Evolutionary conservation across 2,329 filamentous ascomycete species (phyloP).

Genomic region (Fusarium buxicola): DNA sequence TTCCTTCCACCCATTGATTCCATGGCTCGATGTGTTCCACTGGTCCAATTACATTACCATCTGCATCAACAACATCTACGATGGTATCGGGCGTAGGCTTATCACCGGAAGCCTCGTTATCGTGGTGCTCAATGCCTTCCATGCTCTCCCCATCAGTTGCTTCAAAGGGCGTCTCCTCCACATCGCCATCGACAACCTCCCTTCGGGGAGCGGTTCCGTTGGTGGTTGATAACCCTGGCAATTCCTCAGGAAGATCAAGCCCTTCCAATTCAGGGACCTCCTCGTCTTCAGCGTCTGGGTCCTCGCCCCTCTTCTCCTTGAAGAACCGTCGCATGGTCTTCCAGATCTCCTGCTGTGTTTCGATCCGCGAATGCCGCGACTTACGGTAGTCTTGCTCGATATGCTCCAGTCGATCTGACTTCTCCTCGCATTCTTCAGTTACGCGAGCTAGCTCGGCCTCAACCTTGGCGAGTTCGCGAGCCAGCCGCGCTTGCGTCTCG

Average conservation of each 20-base stretch:
- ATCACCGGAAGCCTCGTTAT: constrained; percentile 2
- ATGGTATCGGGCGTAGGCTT: constrained; percentile 34
- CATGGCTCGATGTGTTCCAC: constrained; percentile 52
- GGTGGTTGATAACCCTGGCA: constrained; percentile 20
- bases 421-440: constrained; percentile 46
- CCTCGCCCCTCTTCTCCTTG: constrained; percentile 46
- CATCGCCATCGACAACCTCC: constrained; percentile 6
- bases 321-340: constrained; percentile 52
- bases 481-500: constrained; percentile 46
- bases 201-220: constrained; percentile 24
- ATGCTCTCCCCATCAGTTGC: constrained; percentile 25
- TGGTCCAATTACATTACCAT: constrained; percentile 54
- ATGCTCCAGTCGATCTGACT: constrained; percentile 49
- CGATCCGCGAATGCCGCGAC: constrained; percentile 45
- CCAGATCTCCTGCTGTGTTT: constrained; percentile 45
- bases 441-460: constrained; percentile 54
- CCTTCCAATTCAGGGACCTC: constrained; percentile 31
- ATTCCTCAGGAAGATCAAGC: constrained; percentile 21
- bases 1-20: constrained; percentile 56
- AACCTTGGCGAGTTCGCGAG: constrained; percentile 48
- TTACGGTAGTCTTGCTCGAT: constrained; percentile 50
- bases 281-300: constrained; percentile 24
- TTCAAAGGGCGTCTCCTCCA: not conserved
- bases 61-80: constrained; percentile 53
- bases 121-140: constrained; percentile 38